phyloP scores from a whole-genome alignment of 2,329 filamentous ascomycete genomes.

The Elsinoe necatrix region DNA sequence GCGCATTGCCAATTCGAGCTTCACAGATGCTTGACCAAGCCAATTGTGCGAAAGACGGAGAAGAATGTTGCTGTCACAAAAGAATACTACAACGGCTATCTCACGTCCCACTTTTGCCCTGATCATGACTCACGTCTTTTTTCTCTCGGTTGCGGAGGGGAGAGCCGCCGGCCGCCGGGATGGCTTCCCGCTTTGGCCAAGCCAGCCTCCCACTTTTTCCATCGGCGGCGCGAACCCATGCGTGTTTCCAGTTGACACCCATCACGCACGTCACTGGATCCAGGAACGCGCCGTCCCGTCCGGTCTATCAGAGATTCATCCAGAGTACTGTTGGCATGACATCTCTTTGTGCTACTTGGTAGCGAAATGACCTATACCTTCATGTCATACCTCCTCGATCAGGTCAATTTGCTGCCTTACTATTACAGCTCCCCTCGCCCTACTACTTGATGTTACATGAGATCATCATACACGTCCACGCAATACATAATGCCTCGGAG shows the following conservation, averaged over 20 bases:
- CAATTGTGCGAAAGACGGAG: background rate
- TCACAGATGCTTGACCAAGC: background rate
- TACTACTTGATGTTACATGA: too few relatives aligned
- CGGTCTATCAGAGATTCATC: too few relatives aligned
- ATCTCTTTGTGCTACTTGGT: conserved; percentile 61
- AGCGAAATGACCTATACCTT: background rate
- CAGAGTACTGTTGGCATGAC: too few relatives aligned
- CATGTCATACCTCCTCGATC: too few relatives aligned
- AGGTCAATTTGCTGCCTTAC: too few relatives aligned
- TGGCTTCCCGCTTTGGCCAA: background rate
- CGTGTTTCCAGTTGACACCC: background rate
- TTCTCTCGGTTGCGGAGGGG: background rate
- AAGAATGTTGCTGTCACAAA: background rate
- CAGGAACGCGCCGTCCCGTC: background rate
- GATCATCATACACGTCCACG: too few relatives aligned
- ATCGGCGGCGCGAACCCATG: background rate
- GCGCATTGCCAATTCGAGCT: conserved; percentile 3
- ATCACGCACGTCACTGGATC: background rate
- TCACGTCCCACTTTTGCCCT: background rate
- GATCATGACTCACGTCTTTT: background rate
- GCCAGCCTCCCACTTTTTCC: background rate
- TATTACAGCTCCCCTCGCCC: too few relatives aligned
- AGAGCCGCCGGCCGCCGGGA: background rate
- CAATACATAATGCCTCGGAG: too few relatives aligned
- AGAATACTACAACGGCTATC: background rate